Evolutionary conservation across 768 basidiomycete species (phyloP).

Genomic region (Hygrophorus pudorinus): DNA sequence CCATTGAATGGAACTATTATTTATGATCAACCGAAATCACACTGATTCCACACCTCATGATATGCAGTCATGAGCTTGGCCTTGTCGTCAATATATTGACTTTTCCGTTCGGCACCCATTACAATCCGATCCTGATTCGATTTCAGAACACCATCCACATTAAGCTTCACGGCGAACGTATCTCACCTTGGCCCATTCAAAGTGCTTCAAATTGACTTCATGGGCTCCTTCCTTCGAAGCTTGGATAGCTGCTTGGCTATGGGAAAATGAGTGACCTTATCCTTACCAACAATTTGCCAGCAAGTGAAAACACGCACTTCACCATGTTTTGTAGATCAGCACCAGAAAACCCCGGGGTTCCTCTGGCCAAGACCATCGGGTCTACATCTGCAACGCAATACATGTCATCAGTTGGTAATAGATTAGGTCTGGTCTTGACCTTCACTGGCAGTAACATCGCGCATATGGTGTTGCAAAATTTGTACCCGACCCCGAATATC

Average conservation of each 20-base stretch:
- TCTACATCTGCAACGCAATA: conserved; percentile 52
- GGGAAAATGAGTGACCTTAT: background rate
- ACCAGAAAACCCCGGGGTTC: conserved; percentile 93
- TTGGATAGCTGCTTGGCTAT: conserved; percentile 84
- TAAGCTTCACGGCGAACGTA: background rate
- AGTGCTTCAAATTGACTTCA: conserved; percentile 68
- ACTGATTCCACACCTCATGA: conserved; percentile 62
- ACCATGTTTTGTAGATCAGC: conserved; percentile 97
- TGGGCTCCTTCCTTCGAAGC: conserved; percentile 77
- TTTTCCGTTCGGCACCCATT: conserved; percentile 94
- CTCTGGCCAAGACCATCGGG: conserved; percentile 79
- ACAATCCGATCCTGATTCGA: conserved; percentile 74
- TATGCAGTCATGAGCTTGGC: conserved; percentile 88
- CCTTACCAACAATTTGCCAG: conserved; percentile 3
- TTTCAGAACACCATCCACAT: background rate
- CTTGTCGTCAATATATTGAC: conserved; percentile 79
- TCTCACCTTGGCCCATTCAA: conserved; percentile 93
- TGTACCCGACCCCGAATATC: conserved; percentile 92
- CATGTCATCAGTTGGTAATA: conserved; percentile 8
- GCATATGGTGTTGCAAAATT: conserved; percentile 89
- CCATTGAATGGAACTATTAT: conserved; percentile 6
- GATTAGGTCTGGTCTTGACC: conserved; percentile 25
- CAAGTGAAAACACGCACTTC: conserved; percentile 48
- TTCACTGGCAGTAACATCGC: conserved; percentile 53
- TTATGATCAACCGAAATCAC: conserved; percentile 5